Evolutionary conservation across 495 filamentous ascomycete genomes (phyloP).

Genomic region (Penicillium macrosclerotiorum): DNA sequence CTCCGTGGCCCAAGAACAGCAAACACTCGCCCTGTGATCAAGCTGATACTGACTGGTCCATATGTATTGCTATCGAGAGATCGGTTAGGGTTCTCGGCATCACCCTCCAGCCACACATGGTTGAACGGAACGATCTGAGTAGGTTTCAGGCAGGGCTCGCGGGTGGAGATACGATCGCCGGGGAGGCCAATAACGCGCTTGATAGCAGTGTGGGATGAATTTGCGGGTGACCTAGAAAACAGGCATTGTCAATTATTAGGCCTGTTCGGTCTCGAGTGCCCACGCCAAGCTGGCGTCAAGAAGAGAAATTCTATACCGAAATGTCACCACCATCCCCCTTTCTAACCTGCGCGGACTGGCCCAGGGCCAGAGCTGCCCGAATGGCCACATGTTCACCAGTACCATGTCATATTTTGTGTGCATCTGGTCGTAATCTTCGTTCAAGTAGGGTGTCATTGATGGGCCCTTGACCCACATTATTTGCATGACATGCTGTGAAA

Average conservation of each 20-base stretch:
- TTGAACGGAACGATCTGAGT: slow-evolving; percentile 62
- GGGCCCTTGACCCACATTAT: slow-evolving; percentile 63
- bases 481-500: slow-evolving; percentile 61
- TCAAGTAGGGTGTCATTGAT: slow-evolving; percentile 78
- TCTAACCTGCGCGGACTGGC: slow-evolving; percentile 38
- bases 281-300: not conserved
- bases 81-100: slow-evolving; percentile 51
- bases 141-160: slow-evolving; percentile 56
- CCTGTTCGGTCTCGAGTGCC: not conserved
- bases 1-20: slow-evolving; percentile 63
- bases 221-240: slow-evolving; percentile 56
- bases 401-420: slow-evolving; percentile 52
- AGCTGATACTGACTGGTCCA: slow-evolving; percentile 59
- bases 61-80: slow-evolving; percentile 74
- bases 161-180: slow-evolving; percentile 64
- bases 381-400: slow-evolving; percentile 47
- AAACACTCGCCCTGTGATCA: slow-evolving; percentile 63
- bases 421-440: slow-evolving; percentile 58
- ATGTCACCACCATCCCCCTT: slow-evolving; percentile 55
- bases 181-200: slow-evolving; percentile 71
- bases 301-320: slow-evolving; percentile 37
- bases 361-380: slow-evolving; percentile 35
- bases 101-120: slow-evolving; percentile 80
- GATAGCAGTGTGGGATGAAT: slow-evolving; percentile 57
- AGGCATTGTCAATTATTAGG: too few species aligned